Percentiles rank a stretch among this genome's conserved stretches.
Evolutionary conservation across 1,284 basidiomycete species (phyloP).

Genomic region (Kwoniella shivajii): DNA sequence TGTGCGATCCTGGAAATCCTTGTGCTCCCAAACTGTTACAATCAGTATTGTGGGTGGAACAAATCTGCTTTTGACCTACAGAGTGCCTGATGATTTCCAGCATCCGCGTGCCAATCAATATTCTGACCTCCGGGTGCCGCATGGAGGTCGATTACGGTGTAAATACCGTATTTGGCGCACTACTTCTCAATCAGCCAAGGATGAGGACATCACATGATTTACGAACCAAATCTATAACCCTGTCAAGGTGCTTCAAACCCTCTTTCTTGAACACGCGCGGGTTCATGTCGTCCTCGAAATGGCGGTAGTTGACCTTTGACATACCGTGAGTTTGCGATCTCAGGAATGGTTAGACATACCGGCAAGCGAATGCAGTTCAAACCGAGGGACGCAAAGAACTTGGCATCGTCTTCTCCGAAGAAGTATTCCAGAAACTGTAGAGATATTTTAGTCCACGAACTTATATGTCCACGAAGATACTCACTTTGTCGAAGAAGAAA

Average conservation of each 20-base stretch:
- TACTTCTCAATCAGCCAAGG: neutral
- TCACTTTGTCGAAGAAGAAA: slow-evolving; percentile 75
- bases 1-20: slow-evolving; percentile 72
- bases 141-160: slow-evolving; percentile 53
- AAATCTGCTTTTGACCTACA: slow-evolving; percentile 28
- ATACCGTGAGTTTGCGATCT: neutral
- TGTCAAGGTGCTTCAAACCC: slow-evolving; percentile 50
- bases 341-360: slow-evolving; percentile 17
- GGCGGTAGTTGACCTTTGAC: slow-evolving; percentile 47
- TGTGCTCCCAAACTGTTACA: slow-evolving; percentile 69
- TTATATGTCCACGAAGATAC: no score
- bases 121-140: slow-evolving; percentile 52
- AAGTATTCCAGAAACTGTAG: slow-evolving; percentile 73
- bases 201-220: neutral
- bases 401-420: slow-evolving; percentile 69
- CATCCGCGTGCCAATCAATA: slow-evolving; percentile 51
- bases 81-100: slow-evolving; percentile 39
- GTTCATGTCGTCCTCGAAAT: slow-evolving; percentile 50
- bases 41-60: neutral
- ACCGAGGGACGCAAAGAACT: slow-evolving; percentile 66
- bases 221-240: slow-evolving; percentile 48
- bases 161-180: slow-evolving; percentile 50
- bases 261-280: slow-evolving; percentile 48
- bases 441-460: no score
- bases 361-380: slow-evolving; percentile 67